phyloP scores from a whole-genome alignment of 208 protist species.

The Trypanosomatidae sp. region DNA sequence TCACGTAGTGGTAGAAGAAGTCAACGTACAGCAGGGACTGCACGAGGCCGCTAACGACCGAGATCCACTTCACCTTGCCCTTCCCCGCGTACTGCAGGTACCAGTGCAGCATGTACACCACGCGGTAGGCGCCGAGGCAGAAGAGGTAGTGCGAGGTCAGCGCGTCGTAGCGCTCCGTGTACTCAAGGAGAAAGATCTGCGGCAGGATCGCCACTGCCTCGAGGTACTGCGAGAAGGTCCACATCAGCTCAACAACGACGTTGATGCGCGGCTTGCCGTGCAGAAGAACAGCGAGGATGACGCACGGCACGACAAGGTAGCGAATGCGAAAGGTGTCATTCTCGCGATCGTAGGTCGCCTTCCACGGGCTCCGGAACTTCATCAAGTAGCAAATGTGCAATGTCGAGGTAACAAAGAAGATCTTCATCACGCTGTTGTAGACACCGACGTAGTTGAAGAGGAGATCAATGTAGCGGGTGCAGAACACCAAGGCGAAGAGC shows the following conservation, averaged over 20 bases:
- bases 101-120: slow-evolving; percentile 97
- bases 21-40: slow-evolving; percentile 95
- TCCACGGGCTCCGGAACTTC: slow-evolving; percentile 87
- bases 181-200: slow-evolving; percentile 95
- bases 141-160: slow-evolving; percentile 96
- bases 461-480: slow-evolving; percentile 94
- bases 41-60: slow-evolving; percentile 79
- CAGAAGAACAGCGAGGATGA: slow-evolving; percentile 73
- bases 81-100: slow-evolving; percentile 82
- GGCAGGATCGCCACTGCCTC: slow-evolving; percentile 96
- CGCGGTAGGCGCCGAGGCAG: slow-evolving; percentile 92
- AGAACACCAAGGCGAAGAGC: slow-evolving; percentile 93
- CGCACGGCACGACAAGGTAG: slow-evolving; percentile 85
- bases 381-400: slow-evolving; percentile 95
- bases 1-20: slow-evolving; percentile 97
- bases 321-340: slow-evolving; percentile 91
- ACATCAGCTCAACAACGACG: slow-evolving; percentile 81
- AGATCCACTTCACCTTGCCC: slow-evolving; percentile 63
- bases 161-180: slow-evolving; percentile 92
- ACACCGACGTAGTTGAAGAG: slow-evolving; percentile 76
- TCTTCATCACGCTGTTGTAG: slow-evolving; percentile 96
- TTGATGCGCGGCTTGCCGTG: slow-evolving; percentile 37
- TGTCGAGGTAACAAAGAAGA: slow-evolving; percentile 91
- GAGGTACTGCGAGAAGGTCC: slow-evolving; percentile 96
- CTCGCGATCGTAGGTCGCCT: slow-evolving; percentile 87